Percentiles rank a stretch among this genome's conserved stretches.
Conservation (phyloP, 441 rosid species). For the Biscutella laevigata region DNA sequence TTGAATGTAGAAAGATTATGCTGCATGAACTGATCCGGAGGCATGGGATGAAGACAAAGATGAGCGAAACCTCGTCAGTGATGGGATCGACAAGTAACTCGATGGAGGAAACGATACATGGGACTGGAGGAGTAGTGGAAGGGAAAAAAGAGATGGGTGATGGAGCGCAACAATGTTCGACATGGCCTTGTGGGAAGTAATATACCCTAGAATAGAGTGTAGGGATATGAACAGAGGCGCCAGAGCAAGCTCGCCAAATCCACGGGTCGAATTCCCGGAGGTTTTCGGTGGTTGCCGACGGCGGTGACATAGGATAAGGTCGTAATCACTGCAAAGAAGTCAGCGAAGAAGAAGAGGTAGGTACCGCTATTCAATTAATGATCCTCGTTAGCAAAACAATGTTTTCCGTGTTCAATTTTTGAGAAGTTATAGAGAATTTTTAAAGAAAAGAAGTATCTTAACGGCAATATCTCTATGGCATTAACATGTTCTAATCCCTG, state of each 20-base stretch:
- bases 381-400: too few relatives aligned
- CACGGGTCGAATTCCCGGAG: slow-evolving; percentile 35
- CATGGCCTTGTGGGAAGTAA: slow-evolving; percentile 79
- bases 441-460: too few relatives aligned
- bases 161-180: slow-evolving; percentile 44
- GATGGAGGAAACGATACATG: slow-evolving; percentile 44
- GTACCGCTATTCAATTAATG: too few relatives aligned
- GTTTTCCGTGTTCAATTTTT: too few relatives aligned
- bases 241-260: slow-evolving; percentile 80
- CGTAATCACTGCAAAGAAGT: slow-evolving; percentile 6
- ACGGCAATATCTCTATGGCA: too few relatives aligned
- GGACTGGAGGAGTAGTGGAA: slow-evolving; percentile 27
- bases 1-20: slow-evolving; percentile 18
- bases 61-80: slow-evolving; percentile 71
- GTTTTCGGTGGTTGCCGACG: slow-evolving; percentile 17
- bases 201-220: slow-evolving; percentile 54
- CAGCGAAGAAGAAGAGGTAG: slow-evolving; percentile 12
- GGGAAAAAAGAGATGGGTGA: slow-evolving; percentile 20
- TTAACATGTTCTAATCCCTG: too few relatives aligned
- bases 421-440: too few relatives aligned
- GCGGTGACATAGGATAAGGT: slow-evolving; percentile 18
- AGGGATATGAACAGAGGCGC: slow-evolving; percentile 55
- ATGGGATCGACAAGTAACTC: slow-evolving; percentile 57
- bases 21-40: slow-evolving; percentile 6
- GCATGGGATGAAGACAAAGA: slow-evolving; percentile 37